Evolutionary conservation across 2,329 filamentous ascomycete genomes (phyloP).

Genomic region (Byssothecium circinans): DNA sequence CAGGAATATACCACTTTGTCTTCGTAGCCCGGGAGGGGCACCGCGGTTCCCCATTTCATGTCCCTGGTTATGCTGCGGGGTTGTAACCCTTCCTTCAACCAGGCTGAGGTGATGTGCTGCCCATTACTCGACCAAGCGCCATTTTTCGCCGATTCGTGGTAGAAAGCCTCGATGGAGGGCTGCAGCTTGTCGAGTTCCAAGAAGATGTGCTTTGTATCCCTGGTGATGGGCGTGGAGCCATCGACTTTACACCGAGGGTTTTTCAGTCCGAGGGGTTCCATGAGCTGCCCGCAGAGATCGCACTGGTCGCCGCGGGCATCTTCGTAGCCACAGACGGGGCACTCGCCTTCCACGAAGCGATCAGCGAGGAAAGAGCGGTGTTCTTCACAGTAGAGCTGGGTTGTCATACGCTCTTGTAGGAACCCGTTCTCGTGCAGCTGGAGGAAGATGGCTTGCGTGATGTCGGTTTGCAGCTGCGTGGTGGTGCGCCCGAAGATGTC

Average conservation of each 20-base stretch:
- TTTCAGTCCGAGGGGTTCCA: slow-evolving; percentile 43
- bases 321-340: slow-evolving; percentile 61
- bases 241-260: slow-evolving; percentile 81
- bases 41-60: slow-evolving; percentile 66
- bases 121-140: slow-evolving; percentile 73
- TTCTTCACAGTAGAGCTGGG: slow-evolving; percentile 79
- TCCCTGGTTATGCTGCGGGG: slow-evolving; percentile 70
- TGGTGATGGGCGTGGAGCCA: slow-evolving; percentile 70
- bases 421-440: slow-evolving; percentile 81
- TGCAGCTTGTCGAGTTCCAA: slow-evolving; percentile 74
- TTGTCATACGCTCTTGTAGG: slow-evolving; percentile 77
- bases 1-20: slow-evolving; percentile 81
- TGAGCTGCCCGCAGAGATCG: slow-evolving; percentile 41
- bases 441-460: slow-evolving; percentile 82
- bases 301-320: slow-evolving; percentile 52
- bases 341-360: slow-evolving; percentile 74
- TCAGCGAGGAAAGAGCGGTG: slow-evolving; percentile 44
- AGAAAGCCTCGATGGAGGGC: slow-evolving; percentile 71
- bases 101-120: slow-evolving; percentile 71
- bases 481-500: slow-evolving; percentile 89
- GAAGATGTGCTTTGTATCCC: slow-evolving; percentile 82
- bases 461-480: slow-evolving; percentile 79
- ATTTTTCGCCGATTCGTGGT: slow-evolving; percentile 63
- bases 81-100: slow-evolving; percentile 77
- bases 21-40: slow-evolving; percentile 58